These are phyloP conservation scores for Candida ficus DNA, from an alignment of 805 yeast species.

Conservation along the genomic window DNA sequence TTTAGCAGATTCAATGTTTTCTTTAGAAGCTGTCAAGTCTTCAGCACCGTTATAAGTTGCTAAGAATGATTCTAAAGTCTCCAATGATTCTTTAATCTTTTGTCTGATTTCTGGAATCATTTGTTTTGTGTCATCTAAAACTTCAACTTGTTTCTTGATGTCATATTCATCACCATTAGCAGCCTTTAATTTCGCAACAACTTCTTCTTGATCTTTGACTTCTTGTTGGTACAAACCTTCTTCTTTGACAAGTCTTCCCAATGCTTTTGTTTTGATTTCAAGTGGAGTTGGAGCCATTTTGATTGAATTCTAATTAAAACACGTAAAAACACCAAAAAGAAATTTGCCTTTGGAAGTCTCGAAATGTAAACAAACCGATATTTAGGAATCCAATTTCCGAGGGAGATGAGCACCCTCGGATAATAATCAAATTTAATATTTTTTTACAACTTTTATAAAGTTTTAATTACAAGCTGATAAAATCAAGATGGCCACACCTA, in stretches of 20 bases:
- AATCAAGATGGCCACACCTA: neutral
- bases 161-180: slow-evolving; percentile 58
- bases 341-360: too few species aligned
- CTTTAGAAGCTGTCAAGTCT: slow-evolving; percentile 24
- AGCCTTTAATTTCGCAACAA: slow-evolving; percentile 42
- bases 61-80: slow-evolving; percentile 36
- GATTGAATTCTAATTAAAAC: too few species aligned
- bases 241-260: slow-evolving; percentile 66
- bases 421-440: too few species aligned
- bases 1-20: slow-evolving; percentile 24
- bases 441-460: too few species aligned
- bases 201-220: slow-evolving; percentile 44
- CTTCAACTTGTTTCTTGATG: slow-evolving; percentile 48
- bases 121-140: slow-evolving; percentile 48
- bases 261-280: slow-evolving; percentile 67
- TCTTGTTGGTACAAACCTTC: slow-evolving; percentile 57
- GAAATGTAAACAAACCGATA: neutral
- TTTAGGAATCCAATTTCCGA: too few species aligned
- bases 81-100: slow-evolving; percentile 35
- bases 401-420: too few species aligned
- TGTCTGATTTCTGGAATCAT: slow-evolving; percentile 44
- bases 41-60: slow-evolving; percentile 32
- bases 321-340: too few species aligned
- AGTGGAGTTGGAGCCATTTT: slow-evolving; percentile 65
- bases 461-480: too few species aligned